phyloP scores from a whole-genome alignment of 805 yeast species.

The Barnettozyma pratensis region DNA sequence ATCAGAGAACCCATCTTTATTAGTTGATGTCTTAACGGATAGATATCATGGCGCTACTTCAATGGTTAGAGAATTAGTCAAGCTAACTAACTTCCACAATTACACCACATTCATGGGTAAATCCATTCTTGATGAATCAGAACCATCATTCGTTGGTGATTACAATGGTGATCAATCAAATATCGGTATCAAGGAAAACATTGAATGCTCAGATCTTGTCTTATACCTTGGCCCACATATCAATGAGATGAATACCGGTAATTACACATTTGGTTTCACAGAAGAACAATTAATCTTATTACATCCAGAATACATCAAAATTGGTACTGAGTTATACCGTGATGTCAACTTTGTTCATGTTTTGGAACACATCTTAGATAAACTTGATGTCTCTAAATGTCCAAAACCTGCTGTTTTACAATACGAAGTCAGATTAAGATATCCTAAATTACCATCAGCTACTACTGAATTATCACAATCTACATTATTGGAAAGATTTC shows the following conservation, averaged over 20 bases:
- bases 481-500: slow-evolving; percentile 35
- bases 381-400: slow-evolving; percentile 29
- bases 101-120: slow-evolving; percentile 67
- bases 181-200: slow-evolving; percentile 41
- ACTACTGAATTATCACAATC: slow-evolving; percentile 41
- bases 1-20: slow-evolving; percentile 54
- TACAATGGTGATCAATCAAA: slow-evolving; percentile 60
- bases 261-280: slow-evolving; percentile 44
- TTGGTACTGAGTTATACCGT: slow-evolving; percentile 36
- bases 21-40: slow-evolving; percentile 67
- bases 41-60: slow-evolving; percentile 46
- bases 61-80: slow-evolving; percentile 44
- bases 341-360: slow-evolving; percentile 48
- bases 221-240: slow-evolving; percentile 63
- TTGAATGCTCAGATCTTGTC: slow-evolving; percentile 58
- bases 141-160: slow-evolving; percentile 59
- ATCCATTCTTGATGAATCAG: slow-evolving; percentile 67
- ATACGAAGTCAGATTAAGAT: slow-evolving; percentile 19
- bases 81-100: slow-evolving; percentile 41
- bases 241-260: slow-evolving; percentile 69
- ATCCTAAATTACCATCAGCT: slow-evolving; percentile 19
- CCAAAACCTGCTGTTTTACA: slow-evolving; percentile 13
- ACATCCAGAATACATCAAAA: slow-evolving; percentile 47
- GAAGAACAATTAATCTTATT: slow-evolving; percentile 41
- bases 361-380: slow-evolving; percentile 35